Percentiles rank a stretch among this genome's conserved stretches.
Conservation (phyloP, 148 eudicot genomes). For the Polygonum maritimum region DNA sequence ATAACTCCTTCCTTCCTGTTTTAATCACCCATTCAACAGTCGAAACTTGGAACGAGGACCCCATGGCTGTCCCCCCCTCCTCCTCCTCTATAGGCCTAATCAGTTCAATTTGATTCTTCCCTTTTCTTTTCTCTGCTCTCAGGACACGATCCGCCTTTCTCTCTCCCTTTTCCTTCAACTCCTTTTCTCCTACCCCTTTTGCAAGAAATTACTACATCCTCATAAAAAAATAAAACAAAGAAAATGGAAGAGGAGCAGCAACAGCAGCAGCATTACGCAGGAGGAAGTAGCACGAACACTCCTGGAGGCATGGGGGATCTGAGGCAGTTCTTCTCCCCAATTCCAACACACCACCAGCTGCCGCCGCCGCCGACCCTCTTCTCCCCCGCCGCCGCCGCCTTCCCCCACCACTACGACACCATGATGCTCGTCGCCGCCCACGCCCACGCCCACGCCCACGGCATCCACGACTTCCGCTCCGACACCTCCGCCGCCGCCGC, state of each 20-base stretch:
- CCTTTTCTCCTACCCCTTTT: neutral
- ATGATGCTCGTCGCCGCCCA: neutral
- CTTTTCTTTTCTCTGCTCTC: neutral
- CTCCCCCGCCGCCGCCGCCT: neutral
- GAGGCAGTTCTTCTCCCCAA: constrained; percentile 18
- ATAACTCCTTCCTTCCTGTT: neutral
- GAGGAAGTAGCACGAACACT: neutral
- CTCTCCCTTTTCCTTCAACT: constrained; percentile 13
- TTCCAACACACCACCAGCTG: neutral
- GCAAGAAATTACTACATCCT: neutral
- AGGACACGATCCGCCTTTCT: constrained; percentile 43
- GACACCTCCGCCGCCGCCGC: neutral
- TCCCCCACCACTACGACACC: constrained; percentile 9
- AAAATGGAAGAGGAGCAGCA: neutral
- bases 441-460: neutral
- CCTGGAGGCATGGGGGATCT: constrained; percentile 21
- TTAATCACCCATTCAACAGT: too few species aligned
- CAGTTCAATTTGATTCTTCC: neutral
- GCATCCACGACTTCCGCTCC: neutral
- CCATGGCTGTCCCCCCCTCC: neutral
- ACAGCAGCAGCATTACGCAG: neutral
- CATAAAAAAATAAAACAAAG: neutral
- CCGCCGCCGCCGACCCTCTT: neutral
- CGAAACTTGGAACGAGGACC: neutral
- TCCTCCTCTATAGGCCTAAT: neutral